phyloP scores from a whole-genome alignment of 805 yeast species.

The Pichia heedii region DNA sequence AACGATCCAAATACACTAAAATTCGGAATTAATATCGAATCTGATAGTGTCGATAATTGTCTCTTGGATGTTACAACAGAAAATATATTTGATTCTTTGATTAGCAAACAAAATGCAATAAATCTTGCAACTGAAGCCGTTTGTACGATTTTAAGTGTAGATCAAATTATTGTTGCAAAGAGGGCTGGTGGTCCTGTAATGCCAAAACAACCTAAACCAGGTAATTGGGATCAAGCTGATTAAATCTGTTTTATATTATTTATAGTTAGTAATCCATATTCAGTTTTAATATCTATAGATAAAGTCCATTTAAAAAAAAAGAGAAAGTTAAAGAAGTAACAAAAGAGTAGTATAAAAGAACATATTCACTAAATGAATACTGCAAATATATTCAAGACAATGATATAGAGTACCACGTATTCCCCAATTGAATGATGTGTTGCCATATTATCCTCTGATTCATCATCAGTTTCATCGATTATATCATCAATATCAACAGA shows the following conservation, averaged over 20 bases:
- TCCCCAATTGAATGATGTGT: not conserved
- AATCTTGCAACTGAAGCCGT: slow-evolving; percentile 95
- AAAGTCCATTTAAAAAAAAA: not conserved
- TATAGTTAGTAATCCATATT: too few relatives aligned
- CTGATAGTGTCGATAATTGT: slow-evolving; percentile 51
- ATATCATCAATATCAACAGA: too few relatives aligned
- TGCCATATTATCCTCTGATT: not conserved
- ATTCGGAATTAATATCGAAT: slow-evolving; percentile 73
- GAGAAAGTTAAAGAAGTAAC: too few relatives aligned
- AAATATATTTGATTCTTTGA: slow-evolving; percentile 70
- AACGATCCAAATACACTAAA: slow-evolving; percentile 27
- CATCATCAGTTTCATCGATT: not conserved
- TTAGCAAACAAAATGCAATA: slow-evolving; percentile 79
- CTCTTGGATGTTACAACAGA: slow-evolving; percentile 59
- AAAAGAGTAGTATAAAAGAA: too few relatives aligned
- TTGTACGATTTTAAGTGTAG: slow-evolving; percentile 79
- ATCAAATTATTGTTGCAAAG: slow-evolving; percentile 97
- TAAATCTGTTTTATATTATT: slow-evolving; percentile 25
- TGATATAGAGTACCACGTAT: not conserved
- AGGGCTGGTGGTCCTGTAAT: slow-evolving; percentile 96
- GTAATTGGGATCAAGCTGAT: slow-evolving; percentile 95
- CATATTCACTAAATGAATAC: too few relatives aligned
- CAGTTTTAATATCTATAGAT: too few relatives aligned
- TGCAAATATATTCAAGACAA: not conserved
- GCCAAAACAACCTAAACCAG: slow-evolving; percentile 80